Base-by-base conservation (phyloP, 1,284 basidiomycete genomes). In the Sporisorium scitamineum region DNA sequence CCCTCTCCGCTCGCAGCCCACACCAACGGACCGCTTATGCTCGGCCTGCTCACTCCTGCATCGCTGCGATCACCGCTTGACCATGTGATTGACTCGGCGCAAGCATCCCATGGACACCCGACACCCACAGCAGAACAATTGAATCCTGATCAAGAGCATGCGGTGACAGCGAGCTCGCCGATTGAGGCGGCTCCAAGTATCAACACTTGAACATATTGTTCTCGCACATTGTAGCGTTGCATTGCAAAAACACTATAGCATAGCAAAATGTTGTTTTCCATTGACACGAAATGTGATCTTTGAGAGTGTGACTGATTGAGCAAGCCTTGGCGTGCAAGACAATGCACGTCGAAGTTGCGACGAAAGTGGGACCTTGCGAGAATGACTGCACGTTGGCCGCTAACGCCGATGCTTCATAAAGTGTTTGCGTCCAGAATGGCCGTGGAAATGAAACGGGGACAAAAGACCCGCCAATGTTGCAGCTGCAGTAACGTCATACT, bases 71-170 rank as follows among this genome's bases (percentile, higher is more conserved):
- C 65, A 4, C 70, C 65, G 10, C 58, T 73, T 2, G 70, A 73
- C 11, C 41, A 6, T 22, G 65, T 69, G 14, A 69, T 73, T 16
- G 70, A 73, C 44, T 73, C 70, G 37, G 70, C 70, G 7, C 65
- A 69, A 24, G 70, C 70, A 7, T 73, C 70, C 20, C 70, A 73
- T 6, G 70, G 70, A 16, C 70, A 73, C 27, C 64, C 64, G 10
- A 72, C 64, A 16, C 64, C 70, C 4, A 55, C 70, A 8, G 31
- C 51, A 3, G 70, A 72, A 26, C 62, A 51, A 7, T 29, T 14
- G 10, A 27, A 71, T 27, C 52, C 55, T 24, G 37, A 65, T 26
- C 45, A 50, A 34, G 59, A 39, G 7, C 13, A 18, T 1, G 1
- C 42, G 14, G 29, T 54, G 16, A 32, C 62, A 31, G 58, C 31